Evolutionary conservation across 2,329 filamentous ascomycete species (phyloP), one percentile per base, ranked within the genome.

Genomic region (Fusarium incarnatum): DNA sequence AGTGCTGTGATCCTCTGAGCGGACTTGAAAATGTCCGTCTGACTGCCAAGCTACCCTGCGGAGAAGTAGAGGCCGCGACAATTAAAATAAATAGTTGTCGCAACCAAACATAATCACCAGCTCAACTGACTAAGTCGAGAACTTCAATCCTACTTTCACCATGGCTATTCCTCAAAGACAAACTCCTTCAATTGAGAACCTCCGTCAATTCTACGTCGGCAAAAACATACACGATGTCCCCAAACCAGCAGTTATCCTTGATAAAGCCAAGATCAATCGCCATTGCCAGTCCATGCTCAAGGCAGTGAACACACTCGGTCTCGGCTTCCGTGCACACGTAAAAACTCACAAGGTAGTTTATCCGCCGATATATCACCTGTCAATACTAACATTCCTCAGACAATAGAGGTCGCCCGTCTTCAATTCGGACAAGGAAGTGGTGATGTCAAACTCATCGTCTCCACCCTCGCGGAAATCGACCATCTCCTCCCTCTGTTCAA

Each of bases 271-370:
- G 5, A 79, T 89, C 5, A 77, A 78, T 6, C 78, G 83, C 6
- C 89, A 91, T 62, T 91, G 89, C 73, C 71, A 81, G 16, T 81
- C 85, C 2, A 89, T 92, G 84, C 81, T 88, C 0, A 73, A 82
- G 0, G 83, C 87, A 0, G 82, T 83, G 3, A 72, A 81, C 8
- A 75, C 78, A 12, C 75, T 91, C 0, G 80, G 80, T 0, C 81
- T 91, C 0, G 83, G 79, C 0, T 91, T 91, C 63, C 81, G 89
- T 15, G 86, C 87, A 0, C 89, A 92, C 70, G 83, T 91, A 8
- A 91, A 91, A 76, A 90, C 88, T 10, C 89, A 91, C 75, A 91
- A 91, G 79, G 87, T 87, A 7, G 40, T 42, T 18, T 5, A 5
- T 2, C 9, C 3, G 1, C 2, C 1, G 1, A 0, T 11, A 13